These are phyloP conservation scores for Podospora sp. DNA, from an alignment of 495 filamentous ascomycete genomes.

Conservation along the genomic window DNA sequence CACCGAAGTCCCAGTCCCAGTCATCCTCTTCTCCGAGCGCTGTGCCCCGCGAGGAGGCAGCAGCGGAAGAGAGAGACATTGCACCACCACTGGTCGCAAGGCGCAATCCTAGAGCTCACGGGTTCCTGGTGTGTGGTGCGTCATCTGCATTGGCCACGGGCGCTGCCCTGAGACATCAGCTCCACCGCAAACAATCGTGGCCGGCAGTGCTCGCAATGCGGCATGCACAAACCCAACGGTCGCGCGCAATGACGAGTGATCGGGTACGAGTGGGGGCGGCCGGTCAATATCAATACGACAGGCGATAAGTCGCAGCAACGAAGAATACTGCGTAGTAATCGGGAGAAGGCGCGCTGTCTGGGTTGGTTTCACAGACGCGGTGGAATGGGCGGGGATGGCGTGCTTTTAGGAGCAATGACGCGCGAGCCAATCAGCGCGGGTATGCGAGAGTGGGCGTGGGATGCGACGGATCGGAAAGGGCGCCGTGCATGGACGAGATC, in stretches of 20 bases:
- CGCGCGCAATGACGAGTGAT: neutral
- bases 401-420: slow-evolving; percentile 20
- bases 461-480: neutral
- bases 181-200: neutral
- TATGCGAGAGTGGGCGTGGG: neutral
- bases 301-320: neutral
- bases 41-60: neutral
- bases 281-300: neutral
- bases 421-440: neutral
- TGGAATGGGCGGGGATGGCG: slow-evolving; percentile 7
- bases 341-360: neutral
- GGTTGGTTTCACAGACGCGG: neutral
- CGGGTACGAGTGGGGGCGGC: neutral
- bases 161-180: slow-evolving; percentile 10
- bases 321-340: neutral
- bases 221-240: neutral
- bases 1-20: slow-evolving; percentile 14
- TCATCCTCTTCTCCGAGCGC: neutral
- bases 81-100: slow-evolving; percentile 17
- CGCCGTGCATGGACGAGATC: neutral
- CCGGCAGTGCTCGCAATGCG: neutral
- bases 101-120: slow-evolving; percentile 25
- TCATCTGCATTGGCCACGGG: slow-evolving; percentile 24
- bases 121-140: slow-evolving; percentile 11
- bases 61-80: slow-evolving; percentile 8